Percentiles rank a stretch among this genome's conserved stretches.
These are phyloP conservation scores for Picochlorum sp. DNA, from an alignment of 139 green algal genomes.

Conservation along the genomic window DNA sequence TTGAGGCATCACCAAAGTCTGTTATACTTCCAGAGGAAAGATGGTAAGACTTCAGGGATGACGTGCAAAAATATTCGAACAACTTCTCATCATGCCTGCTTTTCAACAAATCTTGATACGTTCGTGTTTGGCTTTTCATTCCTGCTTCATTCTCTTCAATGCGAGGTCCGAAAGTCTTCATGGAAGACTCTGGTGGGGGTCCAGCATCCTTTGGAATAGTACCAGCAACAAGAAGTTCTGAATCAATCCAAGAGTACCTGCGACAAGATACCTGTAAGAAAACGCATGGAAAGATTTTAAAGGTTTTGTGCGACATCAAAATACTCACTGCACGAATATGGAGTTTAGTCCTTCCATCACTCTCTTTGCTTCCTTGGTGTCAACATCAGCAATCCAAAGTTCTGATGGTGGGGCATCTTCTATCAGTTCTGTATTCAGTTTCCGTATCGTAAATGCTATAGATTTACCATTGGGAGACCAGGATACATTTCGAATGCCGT, in stretches of 20 bases:
- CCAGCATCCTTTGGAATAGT: slow-evolving; percentile 32
- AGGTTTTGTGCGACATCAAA: too few relatives aligned
- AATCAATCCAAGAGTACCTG: slow-evolving; percentile 78
- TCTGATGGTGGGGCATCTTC: slow-evolving; percentile 55
- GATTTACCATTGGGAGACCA: slow-evolving; percentile 66
- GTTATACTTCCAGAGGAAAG: slow-evolving; percentile 34
- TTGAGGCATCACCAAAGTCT: slow-evolving; percentile 21
- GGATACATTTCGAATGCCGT: slow-evolving; percentile 57
- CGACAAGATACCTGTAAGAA: too few relatives aligned
- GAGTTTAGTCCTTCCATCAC: slow-evolving; percentile 48
- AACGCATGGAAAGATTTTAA: too few relatives aligned
- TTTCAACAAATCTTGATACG: slow-evolving; percentile 88
- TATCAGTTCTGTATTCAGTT: slow-evolving; percentile 30
- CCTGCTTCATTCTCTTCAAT: slow-evolving; percentile 69
- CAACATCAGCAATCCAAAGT: slow-evolving; percentile 80
- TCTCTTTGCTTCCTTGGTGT: slow-evolving; percentile 37
- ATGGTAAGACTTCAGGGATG: slow-evolving; percentile 51
- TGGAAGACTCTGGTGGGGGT: slow-evolving; percentile 21
- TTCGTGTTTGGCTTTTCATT: slow-evolving; percentile 72
- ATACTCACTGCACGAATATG: slow-evolving; percentile 45
- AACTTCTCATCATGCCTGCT: slow-evolving; percentile 73
- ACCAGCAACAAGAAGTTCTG: slow-evolving; percentile 63
- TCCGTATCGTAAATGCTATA: slow-evolving; percentile 78
- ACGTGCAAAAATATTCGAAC: slow-evolving; percentile 82
- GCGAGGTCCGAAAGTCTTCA: slow-evolving; percentile 55